phyloP scores from a whole-genome alignment of 345 rosid species.

The Kandelia obovata region DNA sequence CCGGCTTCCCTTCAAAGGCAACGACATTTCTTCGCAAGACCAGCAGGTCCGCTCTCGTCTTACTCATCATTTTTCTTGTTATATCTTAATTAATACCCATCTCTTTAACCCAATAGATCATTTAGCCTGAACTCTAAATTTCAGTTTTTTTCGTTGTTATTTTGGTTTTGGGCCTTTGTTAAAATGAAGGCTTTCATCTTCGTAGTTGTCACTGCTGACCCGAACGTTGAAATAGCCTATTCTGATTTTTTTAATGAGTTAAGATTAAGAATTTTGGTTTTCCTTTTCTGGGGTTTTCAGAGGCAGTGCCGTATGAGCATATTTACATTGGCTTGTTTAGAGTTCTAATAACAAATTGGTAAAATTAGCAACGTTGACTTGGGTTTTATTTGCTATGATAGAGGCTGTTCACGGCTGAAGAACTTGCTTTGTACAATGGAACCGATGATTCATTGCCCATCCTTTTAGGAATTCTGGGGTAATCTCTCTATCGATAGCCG shows the following conservation, averaged over 20 bases:
- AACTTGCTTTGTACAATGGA: constrained; percentile 71
- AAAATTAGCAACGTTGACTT: background rate
- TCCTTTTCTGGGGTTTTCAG: background rate
- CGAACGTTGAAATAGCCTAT: background rate
- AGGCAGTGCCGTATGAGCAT: no score
- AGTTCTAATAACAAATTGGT: no score
- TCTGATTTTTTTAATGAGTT: background rate
- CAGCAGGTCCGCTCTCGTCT: background rate
- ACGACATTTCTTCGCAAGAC: background rate
- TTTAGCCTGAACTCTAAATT: background rate
- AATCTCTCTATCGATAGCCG: constrained; percentile 10
- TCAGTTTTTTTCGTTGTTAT: background rate
- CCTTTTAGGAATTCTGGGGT: constrained; percentile 88
- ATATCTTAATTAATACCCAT: background rate
- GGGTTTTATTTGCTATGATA: constrained; percentile 15
- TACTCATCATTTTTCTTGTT: background rate
- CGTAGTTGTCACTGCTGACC: background rate
- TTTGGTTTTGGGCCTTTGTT: background rate
- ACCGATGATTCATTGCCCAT: constrained; percentile 69
- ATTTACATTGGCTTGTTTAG: no score
- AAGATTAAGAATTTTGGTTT: background rate
- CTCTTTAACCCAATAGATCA: background rate
- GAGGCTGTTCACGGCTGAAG: constrained; percentile 68
- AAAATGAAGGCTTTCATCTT: background rate
- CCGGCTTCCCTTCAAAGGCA: background rate